phyloP scores from a whole-genome alignment of 768 basidiomycete species.

The Auricularia auricula-judae region DNA sequence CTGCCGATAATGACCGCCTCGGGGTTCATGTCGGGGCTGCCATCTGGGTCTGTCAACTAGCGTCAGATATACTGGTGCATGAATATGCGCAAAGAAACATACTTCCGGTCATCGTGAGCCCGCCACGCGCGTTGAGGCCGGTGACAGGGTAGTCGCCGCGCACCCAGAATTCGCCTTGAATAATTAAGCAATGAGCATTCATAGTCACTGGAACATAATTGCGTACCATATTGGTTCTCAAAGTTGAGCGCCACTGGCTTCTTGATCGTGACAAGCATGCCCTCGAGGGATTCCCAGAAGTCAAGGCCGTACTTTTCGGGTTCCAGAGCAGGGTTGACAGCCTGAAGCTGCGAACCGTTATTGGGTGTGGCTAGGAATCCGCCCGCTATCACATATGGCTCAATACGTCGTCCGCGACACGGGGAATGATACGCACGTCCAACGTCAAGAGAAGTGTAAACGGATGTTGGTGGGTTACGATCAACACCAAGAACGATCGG shows the following conservation, averaged over 20 bases:
- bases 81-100: constrained; percentile 6
- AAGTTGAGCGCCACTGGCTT: constrained; percentile 38
- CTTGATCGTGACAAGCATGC: constrained; percentile 43
- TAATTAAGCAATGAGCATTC: too few species aligned
- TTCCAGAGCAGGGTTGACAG: constrained; percentile 34
- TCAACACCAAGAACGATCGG: constrained; percentile 44
- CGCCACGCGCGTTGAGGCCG: constrained; percentile 45
- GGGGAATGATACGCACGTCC: constrained; percentile 32
- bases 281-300: constrained; percentile 55
- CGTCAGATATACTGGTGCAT: background rate
- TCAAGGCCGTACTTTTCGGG: constrained; percentile 46
- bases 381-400: background rate
- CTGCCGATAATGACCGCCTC: constrained; percentile 44
- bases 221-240: constrained; percentile 33
- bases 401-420: too few species aligned
- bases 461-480: constrained; percentile 39
- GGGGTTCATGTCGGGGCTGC: constrained; percentile 46
- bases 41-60: constrained; percentile 28
- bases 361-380: constrained; percentile 42
- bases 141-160: constrained; percentile 45
- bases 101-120: constrained; percentile 41
- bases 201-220: too few species aligned
- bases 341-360: constrained; percentile 36
- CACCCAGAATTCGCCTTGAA: constrained; percentile 39
- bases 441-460: constrained; percentile 36